phyloP scores from a whole-genome alignment of 371 early-diverging fungal species.

The Actinomucor elegans region DNA sequence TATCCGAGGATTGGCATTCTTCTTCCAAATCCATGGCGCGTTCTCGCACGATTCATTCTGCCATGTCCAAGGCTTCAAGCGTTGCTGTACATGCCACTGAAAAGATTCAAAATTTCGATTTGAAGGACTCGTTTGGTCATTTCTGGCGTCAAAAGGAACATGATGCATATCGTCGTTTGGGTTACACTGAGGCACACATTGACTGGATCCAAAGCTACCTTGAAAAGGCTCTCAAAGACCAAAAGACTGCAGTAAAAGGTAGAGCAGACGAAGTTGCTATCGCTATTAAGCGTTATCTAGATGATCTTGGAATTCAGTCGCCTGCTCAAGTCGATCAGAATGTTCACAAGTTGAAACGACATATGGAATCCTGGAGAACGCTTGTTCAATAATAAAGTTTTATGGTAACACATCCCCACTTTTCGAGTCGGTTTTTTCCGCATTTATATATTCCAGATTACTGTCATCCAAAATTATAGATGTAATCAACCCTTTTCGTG shows the following conservation, averaged over 20 bases:
- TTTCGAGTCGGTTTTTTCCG: too few relatives aligned
- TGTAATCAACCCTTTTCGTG: background rate
- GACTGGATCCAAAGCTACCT: constrained; percentile 29
- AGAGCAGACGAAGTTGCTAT: constrained; percentile 28
- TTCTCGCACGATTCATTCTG: constrained; percentile 10
- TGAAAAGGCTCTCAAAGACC: constrained; percentile 17
- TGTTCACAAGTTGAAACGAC: constrained; percentile 30
- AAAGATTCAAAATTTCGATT: constrained; percentile 1
- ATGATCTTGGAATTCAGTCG: constrained; percentile 29
- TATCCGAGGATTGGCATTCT: constrained; percentile 11
- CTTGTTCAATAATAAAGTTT: constrained; percentile 8
- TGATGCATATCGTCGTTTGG: constrained; percentile 18
- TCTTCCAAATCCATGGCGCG: constrained; percentile 9
- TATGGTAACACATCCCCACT: constrained; percentile 8
- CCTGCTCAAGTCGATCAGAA: constrained; percentile 34
- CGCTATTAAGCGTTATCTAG: constrained; percentile 31
- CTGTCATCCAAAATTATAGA: background rate
- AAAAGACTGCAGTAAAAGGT: constrained; percentile 20
- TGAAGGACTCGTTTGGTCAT: constrained; percentile 18
- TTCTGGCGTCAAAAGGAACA: constrained; percentile 21
- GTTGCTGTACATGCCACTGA: constrained; percentile 11
- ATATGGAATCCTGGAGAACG: constrained; percentile 37
- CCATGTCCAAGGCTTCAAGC: constrained; percentile 1
- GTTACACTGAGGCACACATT: constrained; percentile 29
- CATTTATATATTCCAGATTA: constrained; percentile 1